Evolutionary conservation across 2,329 filamentous ascomycete species (phyloP).

Genomic region (Alternaria arbusti): DNA sequence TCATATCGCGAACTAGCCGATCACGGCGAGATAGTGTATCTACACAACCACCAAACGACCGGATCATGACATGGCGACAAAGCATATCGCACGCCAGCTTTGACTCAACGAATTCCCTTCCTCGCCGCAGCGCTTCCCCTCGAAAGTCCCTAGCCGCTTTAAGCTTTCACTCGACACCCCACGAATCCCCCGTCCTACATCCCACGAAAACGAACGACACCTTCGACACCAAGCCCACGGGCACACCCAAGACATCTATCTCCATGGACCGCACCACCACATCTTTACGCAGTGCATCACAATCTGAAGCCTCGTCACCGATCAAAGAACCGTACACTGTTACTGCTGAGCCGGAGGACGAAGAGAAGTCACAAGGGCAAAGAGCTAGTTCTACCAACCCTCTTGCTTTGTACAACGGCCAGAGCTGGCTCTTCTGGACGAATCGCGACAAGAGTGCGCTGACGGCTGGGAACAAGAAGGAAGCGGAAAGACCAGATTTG

Average conservation of each 20-base stretch:
- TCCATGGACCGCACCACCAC: conserved; percentile 14
- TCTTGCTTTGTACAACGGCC: conserved; percentile 57
- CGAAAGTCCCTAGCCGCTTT: conserved; percentile 49
- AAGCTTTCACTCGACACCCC: conserved; percentile 20
- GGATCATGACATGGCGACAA: conserved; percentile 89
- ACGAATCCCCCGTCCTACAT: conserved; percentile 27
- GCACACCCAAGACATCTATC: conserved; percentile 30
- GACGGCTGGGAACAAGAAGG: background rate
- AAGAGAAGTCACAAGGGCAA: background rate
- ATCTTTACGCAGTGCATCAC: conserved; percentile 15
- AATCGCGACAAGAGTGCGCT: conserved; percentile 24
- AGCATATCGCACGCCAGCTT: conserved; percentile 62
- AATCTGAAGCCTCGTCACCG: conserved; percentile 14
- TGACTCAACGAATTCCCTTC: conserved; percentile 45
- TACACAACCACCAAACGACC: conserved; percentile 67
- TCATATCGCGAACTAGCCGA: conserved; percentile 61
- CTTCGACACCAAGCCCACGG: conserved; percentile 17
- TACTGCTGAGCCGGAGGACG: conserved; percentile 12
- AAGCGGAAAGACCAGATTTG: conserved; percentile 35
- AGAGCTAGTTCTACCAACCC: conserved; percentile 44
- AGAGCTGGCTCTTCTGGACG: conserved; percentile 63
- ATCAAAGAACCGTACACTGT: conserved; percentile 4
- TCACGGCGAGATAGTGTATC: conserved; percentile 55
- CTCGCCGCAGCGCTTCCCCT: conserved; percentile 55
- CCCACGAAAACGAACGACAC: conserved; percentile 19